phyloP scores from a whole-genome alignment of 2,329 filamentous ascomycete genomes.

The Grosmannia serpens region DNA sequence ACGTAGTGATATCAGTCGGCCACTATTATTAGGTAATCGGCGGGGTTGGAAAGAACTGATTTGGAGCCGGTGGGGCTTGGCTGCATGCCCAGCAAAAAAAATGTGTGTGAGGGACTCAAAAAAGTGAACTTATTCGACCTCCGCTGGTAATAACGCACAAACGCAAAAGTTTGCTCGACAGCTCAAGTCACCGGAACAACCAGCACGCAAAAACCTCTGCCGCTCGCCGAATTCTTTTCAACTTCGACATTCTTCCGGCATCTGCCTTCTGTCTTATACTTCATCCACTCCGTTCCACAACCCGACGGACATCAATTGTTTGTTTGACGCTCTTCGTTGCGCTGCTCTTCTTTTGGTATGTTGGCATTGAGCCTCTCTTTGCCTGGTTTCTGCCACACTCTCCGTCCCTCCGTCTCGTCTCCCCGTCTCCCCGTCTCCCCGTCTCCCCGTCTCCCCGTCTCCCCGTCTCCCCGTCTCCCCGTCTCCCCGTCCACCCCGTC shows the following conservation, averaged over 20 bases:
- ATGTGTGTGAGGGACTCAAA: background rate
- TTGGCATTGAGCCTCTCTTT: background rate
- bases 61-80: background rate
- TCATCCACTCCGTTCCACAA: background rate
- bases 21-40: background rate
- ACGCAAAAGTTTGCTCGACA: slow-evolving; percentile 2
- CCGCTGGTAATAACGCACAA: background rate
- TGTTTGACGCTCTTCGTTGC: background rate
- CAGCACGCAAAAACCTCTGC: slow-evolving; percentile 3
- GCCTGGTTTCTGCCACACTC: background rate
- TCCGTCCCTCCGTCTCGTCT: background rate
- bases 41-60: background rate
- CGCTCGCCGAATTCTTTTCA: slow-evolving; percentile 1
- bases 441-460: background rate
- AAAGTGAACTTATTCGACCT: slow-evolving; percentile 1
- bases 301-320: background rate
- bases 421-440: background rate
- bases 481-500: background rate
- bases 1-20: no score
- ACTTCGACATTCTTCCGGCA: slow-evolving; percentile 1
- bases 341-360: background rate
- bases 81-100: background rate
- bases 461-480: background rate
- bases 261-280: background rate
- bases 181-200: slow-evolving; percentile 4